A percentile compares a stretch with the other conserved stretches of the same genome.
These are phyloP conservation scores for Fibroporia radiculosa DNA, from an alignment of 768 basidiomycete genomes.

Conservation along the genomic window DNA sequence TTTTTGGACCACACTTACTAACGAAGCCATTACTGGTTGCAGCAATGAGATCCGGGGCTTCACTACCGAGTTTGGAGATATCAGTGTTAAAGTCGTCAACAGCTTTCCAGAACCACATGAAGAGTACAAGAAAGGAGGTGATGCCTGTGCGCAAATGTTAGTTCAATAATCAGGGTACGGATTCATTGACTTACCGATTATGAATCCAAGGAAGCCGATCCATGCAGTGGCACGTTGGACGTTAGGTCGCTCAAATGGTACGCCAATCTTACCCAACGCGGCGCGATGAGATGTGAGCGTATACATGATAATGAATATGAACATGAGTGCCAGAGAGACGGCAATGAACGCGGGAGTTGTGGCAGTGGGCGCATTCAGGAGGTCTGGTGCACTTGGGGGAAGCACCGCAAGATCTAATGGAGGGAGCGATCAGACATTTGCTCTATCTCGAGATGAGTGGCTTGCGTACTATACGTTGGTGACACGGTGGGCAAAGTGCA, in stretches of 20 bases:
- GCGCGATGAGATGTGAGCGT: slow-evolving; percentile 59
- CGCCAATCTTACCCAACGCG: slow-evolving; percentile 47
- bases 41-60: slow-evolving; percentile 56
- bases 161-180: background rate
- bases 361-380: slow-evolving; percentile 52
- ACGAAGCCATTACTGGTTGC: slow-evolving; percentile 64
- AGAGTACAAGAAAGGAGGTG: slow-evolving; percentile 60
- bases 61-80: slow-evolving; percentile 42
- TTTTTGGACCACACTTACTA: slow-evolving; percentile 37
- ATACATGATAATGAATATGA: slow-evolving; percentile 59
- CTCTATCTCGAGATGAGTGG: background rate
- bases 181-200: slow-evolving; percentile 47
- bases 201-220: slow-evolving; percentile 71
- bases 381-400: slow-evolving; percentile 45
- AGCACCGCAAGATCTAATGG: slow-evolving; percentile 56
- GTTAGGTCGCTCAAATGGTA: slow-evolving; percentile 45
- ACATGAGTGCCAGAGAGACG: slow-evolving; percentile 46
- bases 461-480: slow-evolving; percentile 52
- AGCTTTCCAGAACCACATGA: slow-evolving; percentile 79
- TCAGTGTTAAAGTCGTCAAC: slow-evolving; percentile 69
- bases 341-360: slow-evolving; percentile 59
- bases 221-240: slow-evolving; percentile 58
- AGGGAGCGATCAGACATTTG: background rate
- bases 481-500: slow-evolving; percentile 51
- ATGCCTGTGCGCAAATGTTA: slow-evolving; percentile 36